Conservation (phyloP, 2,329 filamentous ascomycete genomes). For the Thermoascus crustaceus region DNA sequence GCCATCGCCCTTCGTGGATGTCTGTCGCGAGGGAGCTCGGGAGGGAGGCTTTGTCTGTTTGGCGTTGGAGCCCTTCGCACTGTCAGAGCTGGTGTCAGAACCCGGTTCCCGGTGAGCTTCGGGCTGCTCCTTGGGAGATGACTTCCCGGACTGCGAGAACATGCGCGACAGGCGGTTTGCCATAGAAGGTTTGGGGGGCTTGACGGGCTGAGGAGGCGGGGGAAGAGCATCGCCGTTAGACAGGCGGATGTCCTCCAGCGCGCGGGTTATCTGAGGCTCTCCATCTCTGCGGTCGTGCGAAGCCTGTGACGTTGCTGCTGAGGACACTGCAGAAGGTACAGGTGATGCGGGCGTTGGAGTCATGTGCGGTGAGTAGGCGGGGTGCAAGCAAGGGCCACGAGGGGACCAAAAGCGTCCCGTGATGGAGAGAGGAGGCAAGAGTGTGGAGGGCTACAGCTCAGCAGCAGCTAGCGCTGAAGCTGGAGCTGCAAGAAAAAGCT, state of each 20-base stretch:
- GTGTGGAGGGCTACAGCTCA: constrained; percentile 15
- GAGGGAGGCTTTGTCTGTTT: constrained; percentile 19
- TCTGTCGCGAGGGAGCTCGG: constrained; percentile 25
- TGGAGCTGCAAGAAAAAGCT: constrained; percentile 13
- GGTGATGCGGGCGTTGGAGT: constrained; percentile 14
- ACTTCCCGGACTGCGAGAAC: constrained; percentile 36
- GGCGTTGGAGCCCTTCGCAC: constrained; percentile 21
- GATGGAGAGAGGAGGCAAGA: constrained; percentile 9
- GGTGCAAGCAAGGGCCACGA: constrained; percentile 14
- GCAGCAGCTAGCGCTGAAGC: constrained; percentile 9
- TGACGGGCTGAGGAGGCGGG: constrained; percentile 20
- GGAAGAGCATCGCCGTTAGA: constrained; percentile 30
- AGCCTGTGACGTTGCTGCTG: constrained; percentile 31
- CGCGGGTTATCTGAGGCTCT: constrained; percentile 35
- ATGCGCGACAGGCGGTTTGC: constrained; percentile 38
- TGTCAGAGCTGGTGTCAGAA: constrained; percentile 32
- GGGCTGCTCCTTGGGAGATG: constrained; percentile 20
- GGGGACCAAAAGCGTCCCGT: constrained; percentile 17
- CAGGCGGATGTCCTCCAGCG: constrained; percentile 36
- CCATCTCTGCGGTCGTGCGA: constrained; percentile 31
- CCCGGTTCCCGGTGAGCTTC: constrained; percentile 24
- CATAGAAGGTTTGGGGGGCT: constrained; percentile 35
- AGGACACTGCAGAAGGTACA: constrained; percentile 37
- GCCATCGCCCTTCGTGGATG: constrained; percentile 24
- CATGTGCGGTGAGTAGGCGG: constrained; percentile 13